Evolutionary conservation across 2,329 filamentous ascomycete genomes (phyloP).

Genomic region (Fusarium keratoplasticum): DNA sequence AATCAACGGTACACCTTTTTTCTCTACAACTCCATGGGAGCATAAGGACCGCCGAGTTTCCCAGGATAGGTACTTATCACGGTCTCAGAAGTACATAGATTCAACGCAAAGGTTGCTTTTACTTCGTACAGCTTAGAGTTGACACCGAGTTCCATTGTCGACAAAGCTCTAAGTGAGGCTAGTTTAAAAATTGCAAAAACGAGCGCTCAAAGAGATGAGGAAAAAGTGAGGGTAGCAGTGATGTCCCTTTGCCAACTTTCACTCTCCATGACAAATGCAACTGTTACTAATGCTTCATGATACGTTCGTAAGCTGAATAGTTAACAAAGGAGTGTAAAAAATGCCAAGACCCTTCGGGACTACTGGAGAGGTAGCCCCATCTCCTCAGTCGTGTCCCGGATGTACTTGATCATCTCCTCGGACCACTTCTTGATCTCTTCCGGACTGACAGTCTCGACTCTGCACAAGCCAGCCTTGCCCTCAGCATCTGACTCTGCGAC

Average conservation of each 20-base stretch:
- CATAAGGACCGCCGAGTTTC: too few species aligned
- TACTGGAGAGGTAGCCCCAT: conserved; percentile 32
- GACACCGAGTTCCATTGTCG: not conserved
- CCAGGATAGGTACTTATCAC: not conserved
- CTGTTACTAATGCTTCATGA: not conserved
- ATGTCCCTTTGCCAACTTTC: not conserved
- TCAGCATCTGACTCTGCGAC: conserved; percentile 36
- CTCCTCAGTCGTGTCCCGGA: conserved; percentile 45
- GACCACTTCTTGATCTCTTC: conserved; percentile 42
- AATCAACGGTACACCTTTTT: too few species aligned
- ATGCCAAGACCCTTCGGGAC: not conserved
- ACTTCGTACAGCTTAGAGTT: not conserved
- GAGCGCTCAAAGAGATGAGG: not conserved
- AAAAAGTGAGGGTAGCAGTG: not conserved
- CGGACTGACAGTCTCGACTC: conserved; percentile 43
- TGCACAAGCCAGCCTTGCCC: conserved; percentile 40
- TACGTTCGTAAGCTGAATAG: not conserved
- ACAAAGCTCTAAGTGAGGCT: not conserved
- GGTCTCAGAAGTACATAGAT: not conserved
- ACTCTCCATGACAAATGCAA: not conserved
- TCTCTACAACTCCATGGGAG: too few species aligned
- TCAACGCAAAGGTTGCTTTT: not conserved
- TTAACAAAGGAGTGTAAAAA: not conserved
- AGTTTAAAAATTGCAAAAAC: not conserved
- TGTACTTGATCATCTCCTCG: conserved; percentile 45